Evolutionary conservation across 345 rosid species (phyloP), one percentile per base, ranked within the genome.

Genomic region (Brassica carinata): DNA sequence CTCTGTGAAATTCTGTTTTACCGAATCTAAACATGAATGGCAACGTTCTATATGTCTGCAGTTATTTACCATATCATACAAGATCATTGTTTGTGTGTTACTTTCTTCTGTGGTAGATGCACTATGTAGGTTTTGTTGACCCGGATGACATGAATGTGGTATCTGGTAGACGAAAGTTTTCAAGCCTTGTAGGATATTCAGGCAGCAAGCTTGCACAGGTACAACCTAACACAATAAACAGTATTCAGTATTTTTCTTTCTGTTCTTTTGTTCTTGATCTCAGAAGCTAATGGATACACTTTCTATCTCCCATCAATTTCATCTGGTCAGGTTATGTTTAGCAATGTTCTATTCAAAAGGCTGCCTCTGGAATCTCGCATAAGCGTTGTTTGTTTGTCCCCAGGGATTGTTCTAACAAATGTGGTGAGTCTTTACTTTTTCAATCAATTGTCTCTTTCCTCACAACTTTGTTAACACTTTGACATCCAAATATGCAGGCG

Each of bases 201-300:
- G 74, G 94, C 87, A 92, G 98, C 92, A 94, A 94, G 86, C 87
- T 94, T 62, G 97, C 98, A 36, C 97, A 94, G 96, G 98, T 92
- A 74, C 75, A 51, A 36, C 26, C 76, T 76, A 17, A 80, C 57
- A 72, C 40, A 64, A 13, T 1, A 33, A 59, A 34, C 58, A 48
- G 18, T 9, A 64, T 4, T 65, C 8, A 45, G 5, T 30, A 26
- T 64, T 5, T 11, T 30, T 38, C 0, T 26, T 7, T 62, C 45
- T 40, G 2, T 31, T 69, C 18, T 33, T 64, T 31, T 15, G 14
- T 77, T 30, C 67, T 72, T 66, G 5, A 13, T 55, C 62, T 65
- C 73, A 72, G 61, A 66, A 38, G 23, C 82, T 72, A 72, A 65
- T 55, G 43, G 67, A 14, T 65, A 31, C 4, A 78, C 64, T 31